Base-by-base conservation (phyloP, 179 eudicot genomes). In the Patellifolia procumbens region DNA sequence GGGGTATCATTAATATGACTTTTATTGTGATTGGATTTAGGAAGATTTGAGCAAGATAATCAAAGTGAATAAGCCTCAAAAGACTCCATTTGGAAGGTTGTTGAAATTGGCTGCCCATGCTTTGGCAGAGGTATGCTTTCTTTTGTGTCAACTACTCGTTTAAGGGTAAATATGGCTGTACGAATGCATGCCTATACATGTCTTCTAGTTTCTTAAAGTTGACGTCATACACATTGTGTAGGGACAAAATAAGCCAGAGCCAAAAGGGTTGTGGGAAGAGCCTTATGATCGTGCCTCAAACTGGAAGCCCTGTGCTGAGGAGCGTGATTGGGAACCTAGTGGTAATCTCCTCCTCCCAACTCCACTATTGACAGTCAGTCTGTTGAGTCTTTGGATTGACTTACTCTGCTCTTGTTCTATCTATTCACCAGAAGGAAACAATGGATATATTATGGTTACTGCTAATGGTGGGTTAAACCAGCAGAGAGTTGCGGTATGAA, bases 391-490 rank as follows among this genome's bases (percentile, higher is more conserved):
- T 51, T 39, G 22, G n/a, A 6, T 29, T 78, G 74, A 56, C 75
- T 56, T 28, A 70, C 20, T 67, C 43, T 70, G 60, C 48, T 61
- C 22, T 51, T 72, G 24, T 29, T 58, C 43, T 78, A 34, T 29
- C n/a, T 70, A 64, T 82, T 68, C 39, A 71, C 75, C 89, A 96
- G 99, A 89, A 67, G 97, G 98, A 62, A 88, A 77, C 45, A 91
- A 88, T 85, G 99, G 99, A 56, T 93, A 87, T 83, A 87, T 96
- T 56, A 79, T 93, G 88, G 82, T 96, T 70, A 93, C 92, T 83
- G 99, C 99, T 61, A 96, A 96, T 83, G 99, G 99, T 78, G 99
- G 99, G 63, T 80, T 96, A 80, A 96, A 96, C 86, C 99, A 96
- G 86, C 99, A 96, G 90, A 87, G 99, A 85, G 98, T 96, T 59